Conservation (phyloP, 73 alveolate species). For the Paraurostyla sp. region DNA sequence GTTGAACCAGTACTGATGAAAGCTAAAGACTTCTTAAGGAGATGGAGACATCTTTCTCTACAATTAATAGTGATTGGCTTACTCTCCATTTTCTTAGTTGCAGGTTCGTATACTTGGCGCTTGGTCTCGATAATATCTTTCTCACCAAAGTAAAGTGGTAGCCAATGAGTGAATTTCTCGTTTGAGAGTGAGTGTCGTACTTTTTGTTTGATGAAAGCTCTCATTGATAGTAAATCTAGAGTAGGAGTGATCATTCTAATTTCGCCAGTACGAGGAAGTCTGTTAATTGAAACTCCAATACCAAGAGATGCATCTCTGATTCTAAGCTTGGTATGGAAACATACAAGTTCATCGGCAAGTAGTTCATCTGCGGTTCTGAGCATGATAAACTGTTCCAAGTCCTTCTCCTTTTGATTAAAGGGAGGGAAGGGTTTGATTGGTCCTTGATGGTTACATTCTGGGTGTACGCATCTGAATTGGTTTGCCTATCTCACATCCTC, state of each 20-base stretch:
- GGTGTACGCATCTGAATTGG: conserved; percentile 83
- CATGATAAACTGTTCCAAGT: conserved; percentile 71
- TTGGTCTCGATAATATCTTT: conserved; percentile 56
- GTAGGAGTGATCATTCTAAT: conserved; percentile 91
- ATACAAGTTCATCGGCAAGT: conserved; percentile 85
- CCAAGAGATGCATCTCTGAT: conserved; percentile 86
- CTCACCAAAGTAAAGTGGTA: conserved; percentile 94
- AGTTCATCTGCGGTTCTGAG: conserved; percentile 77
- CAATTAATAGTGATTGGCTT: conserved; percentile 28
- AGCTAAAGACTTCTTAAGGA: conserved; percentile 85
- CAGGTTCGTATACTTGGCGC: conserved; percentile 15
- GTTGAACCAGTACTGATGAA: conserved; percentile 94
- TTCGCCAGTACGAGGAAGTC: conserved; percentile 96
- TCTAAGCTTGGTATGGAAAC: conserved; percentile 91
- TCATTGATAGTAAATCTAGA: conserved; percentile 91
- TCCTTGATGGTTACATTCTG: conserved; percentile 93
- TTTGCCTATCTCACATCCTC: conserved; percentile 84
- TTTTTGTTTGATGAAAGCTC: conserved; percentile 95
- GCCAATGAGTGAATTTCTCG: conserved; percentile 93
- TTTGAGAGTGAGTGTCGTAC: conserved; percentile 89
- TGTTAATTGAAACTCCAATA: conserved; percentile 86
- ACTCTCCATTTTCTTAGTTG: conserved; percentile 25
- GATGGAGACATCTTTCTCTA: conserved; percentile 84
- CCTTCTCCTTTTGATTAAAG: conserved; percentile 77
- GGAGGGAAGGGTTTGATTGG: conserved; percentile 92